A percentile compares a stretch with the other conserved stretches of the same genome.
Conservation (phyloP, 1,139 yeast species). For the Pichia sp. region DNA sequence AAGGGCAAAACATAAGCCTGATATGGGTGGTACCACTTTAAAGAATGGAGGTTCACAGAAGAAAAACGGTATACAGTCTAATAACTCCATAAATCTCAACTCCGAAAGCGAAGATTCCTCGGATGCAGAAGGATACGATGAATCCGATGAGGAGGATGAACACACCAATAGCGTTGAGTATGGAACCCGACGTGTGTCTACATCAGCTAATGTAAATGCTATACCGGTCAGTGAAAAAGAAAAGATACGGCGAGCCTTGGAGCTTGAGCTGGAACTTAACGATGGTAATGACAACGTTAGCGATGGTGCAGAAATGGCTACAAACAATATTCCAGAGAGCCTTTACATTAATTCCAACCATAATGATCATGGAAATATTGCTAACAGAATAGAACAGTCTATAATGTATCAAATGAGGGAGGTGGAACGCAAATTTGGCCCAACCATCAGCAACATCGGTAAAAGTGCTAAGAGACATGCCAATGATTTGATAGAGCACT, state of each 20-base stretch:
- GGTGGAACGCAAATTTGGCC: constrained; percentile 14
- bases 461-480: constrained; percentile 24
- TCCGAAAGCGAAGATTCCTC: constrained; percentile 21
- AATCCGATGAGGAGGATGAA: not conserved
- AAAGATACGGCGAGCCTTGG: constrained; percentile 17
- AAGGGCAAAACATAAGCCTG: too few species aligned
- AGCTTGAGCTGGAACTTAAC: constrained; percentile 12
- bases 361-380: constrained; percentile 1
- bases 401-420: constrained; percentile 16
- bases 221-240: constrained; percentile 14
- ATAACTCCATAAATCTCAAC: constrained; percentile 17
- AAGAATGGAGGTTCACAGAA: too few species aligned
- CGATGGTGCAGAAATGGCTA: too few species aligned
- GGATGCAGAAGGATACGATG: constrained; percentile 12
- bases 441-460: constrained; percentile 21
- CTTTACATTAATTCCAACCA: too few species aligned
- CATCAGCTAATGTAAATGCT: constrained; percentile 3
- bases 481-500: constrained; percentile 23
- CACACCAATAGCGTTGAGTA: not conserved
- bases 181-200: too few species aligned
- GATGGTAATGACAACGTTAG: constrained; percentile 1
- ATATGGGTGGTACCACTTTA: too few species aligned
- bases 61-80: too few species aligned
- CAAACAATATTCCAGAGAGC: constrained; percentile 1
- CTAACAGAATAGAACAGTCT: constrained; percentile 12